phyloP scores from a whole-genome alignment of 768 basidiomycete genomes.

The Hysterangium stoloniferum region DNA sequence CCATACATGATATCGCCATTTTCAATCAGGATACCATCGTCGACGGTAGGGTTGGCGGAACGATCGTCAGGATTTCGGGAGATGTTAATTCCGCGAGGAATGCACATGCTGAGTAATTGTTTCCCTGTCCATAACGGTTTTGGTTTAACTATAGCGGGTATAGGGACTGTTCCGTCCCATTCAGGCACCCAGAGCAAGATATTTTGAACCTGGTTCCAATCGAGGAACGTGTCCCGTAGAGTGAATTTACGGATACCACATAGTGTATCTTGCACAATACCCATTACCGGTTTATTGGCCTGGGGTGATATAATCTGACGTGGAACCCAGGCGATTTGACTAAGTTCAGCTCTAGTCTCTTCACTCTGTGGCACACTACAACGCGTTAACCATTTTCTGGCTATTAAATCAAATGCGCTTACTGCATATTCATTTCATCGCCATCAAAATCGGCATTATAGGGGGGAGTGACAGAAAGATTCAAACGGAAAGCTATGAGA shows the following conservation, averaged over 20 bases:
- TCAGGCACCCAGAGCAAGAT: conserved; percentile 97
- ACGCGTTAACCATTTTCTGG: no score
- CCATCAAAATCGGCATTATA: conserved; percentile 99
- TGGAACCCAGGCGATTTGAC: conserved; percentile 97
- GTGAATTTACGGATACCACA: conserved; percentile 98
- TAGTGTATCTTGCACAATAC: conserved; percentile 97
- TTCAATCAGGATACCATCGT: conserved; percentile 94
- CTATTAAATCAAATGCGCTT: conserved; percentile 30
- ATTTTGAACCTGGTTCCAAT: conserved; percentile 94
- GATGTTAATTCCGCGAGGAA: conserved; percentile 95
- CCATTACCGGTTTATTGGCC: conserved; percentile 99
- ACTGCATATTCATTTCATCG: conserved; percentile 99
- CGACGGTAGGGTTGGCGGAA: conserved; percentile 73
- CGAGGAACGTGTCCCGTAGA: conserved; percentile 88
- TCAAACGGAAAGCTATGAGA: conserved; percentile 67
- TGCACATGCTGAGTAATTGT: conserved; percentile 85
- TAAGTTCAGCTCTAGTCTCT: conserved; percentile 96
- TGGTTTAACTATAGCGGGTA: conserved; percentile 91
- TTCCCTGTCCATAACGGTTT: conserved; percentile 98
- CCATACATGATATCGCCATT: conserved; percentile 95
- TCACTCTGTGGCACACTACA: conserved; percentile 92
- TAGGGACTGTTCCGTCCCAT: conserved; percentile 92
- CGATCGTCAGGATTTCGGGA: conserved; percentile 73
- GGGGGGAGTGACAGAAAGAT: conserved; percentile 95
- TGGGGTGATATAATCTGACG: conserved; percentile 98